Conservation (phyloP, 2,329 filamentous ascomycete species). For the Penicillium sclerotigenum region DNA sequence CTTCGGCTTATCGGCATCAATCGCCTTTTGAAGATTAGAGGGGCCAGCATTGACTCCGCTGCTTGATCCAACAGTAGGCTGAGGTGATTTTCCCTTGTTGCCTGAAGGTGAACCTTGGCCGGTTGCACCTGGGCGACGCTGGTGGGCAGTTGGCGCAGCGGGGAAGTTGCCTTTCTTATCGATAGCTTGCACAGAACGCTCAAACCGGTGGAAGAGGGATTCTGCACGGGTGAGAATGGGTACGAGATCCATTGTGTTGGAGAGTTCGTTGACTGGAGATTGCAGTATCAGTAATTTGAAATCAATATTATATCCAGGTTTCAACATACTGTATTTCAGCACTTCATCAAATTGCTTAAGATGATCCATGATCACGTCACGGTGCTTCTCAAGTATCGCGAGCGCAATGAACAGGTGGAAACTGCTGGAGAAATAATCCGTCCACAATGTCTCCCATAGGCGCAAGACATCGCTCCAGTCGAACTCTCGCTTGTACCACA, state of each 20-base stretch:
- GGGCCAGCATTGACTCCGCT: constrained; percentile 24
- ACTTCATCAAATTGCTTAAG: constrained; percentile 94
- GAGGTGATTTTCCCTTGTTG: constrained; percentile 32
- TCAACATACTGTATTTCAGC: constrained; percentile 80
- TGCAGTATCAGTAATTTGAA: constrained; percentile 5
- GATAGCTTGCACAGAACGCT: constrained; percentile 81
- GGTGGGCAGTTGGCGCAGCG: constrained; percentile 48
- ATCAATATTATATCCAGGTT: neutral
- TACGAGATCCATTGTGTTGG: constrained; percentile 84
- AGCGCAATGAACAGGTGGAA: constrained; percentile 95
- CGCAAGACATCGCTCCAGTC: constrained; percentile 80
- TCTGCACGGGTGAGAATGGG: constrained; percentile 85
- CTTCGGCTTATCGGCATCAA: constrained; percentile 40
- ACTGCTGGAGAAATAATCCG: constrained; percentile 80
- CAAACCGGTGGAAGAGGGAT: constrained; percentile 80
- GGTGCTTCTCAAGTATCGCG: constrained; percentile 90
- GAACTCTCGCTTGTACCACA: constrained; percentile 99
- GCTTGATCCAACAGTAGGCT: constrained; percentile 25
- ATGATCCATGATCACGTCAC: constrained; percentile 95
- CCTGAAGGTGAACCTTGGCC: constrained; percentile 13
- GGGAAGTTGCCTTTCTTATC: constrained; percentile 91
- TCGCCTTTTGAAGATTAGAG: constrained; percentile 17
- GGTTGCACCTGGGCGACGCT: constrained; percentile 44
- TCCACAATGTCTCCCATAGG: constrained; percentile 93
- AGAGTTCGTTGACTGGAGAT: constrained; percentile 81